These are phyloP conservation scores for Epichloe sp. DNA, from an alignment of 2,329 filamentous ascomycete species.

Conservation along the genomic window DNA sequence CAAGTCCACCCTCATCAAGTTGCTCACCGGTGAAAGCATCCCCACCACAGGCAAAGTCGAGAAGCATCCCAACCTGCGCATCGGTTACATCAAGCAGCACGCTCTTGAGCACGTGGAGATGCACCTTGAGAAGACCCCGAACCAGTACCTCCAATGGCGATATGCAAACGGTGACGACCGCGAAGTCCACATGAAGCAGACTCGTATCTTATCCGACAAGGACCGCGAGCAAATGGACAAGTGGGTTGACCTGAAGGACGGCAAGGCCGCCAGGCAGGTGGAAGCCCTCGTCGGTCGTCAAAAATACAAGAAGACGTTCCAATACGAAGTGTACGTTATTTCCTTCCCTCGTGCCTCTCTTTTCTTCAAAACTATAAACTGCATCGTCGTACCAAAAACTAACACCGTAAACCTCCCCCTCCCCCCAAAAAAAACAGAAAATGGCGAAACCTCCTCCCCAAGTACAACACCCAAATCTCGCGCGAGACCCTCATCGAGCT, in stretches of 20 bases:
- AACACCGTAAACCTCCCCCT: no score
- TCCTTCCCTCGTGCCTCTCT: not conserved
- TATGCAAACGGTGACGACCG: conserved; percentile 95
- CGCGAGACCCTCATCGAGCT: conserved; percentile 78
- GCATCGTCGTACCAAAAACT: no score
- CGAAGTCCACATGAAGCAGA: conserved; percentile 96
- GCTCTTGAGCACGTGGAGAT: conserved; percentile 98
- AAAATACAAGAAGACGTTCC: conserved; percentile 98
- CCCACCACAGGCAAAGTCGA: conserved; percentile 78
- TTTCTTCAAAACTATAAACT: not conserved
- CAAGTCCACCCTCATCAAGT: conserved; percentile 96
- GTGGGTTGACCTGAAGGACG: conserved; percentile 71
- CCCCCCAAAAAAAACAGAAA: conserved; percentile 40
- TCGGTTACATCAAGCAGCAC: conserved; percentile 99
- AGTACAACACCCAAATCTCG: conserved; percentile 85
- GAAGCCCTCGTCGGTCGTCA: conserved; percentile 90
- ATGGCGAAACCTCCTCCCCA: conserved; percentile 80
- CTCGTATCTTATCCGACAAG: conserved; percentile 71
- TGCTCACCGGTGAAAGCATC: conserved; percentile 84
- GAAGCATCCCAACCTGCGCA: conserved; percentile 97
- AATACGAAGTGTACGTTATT: conserved; percentile 73
- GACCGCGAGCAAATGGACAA: conserved; percentile 90
- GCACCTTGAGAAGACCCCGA: conserved; percentile 98
- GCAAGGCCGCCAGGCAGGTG: conserved; percentile 62
- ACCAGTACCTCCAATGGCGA: conserved; percentile 97